Evolutionary conservation across 2,329 filamentous ascomycete genomes (phyloP).

Genomic region (Fusarium nisikadoi): DNA sequence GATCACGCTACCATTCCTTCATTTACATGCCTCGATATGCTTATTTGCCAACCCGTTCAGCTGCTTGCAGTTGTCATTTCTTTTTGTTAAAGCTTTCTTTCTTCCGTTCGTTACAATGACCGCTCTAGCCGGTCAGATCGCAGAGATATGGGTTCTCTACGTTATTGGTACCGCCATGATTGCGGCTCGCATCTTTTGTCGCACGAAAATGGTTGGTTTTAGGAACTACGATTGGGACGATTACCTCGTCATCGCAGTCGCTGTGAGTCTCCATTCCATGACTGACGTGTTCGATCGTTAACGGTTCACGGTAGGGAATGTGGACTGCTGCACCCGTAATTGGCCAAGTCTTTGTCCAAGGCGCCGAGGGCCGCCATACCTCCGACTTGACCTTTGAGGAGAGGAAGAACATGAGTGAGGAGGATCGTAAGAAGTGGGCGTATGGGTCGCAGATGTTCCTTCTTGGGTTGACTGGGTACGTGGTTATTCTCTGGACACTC

Average conservation of each 20-base stretch:
- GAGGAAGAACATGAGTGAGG: constrained; percentile 45
- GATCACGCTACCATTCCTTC: not conserved
- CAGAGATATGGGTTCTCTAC: constrained; percentile 53
- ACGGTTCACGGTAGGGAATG: constrained; percentile 14
- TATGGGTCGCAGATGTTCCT: constrained; percentile 52
- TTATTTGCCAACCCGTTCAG: not conserved
- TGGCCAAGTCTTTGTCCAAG: constrained; percentile 43
- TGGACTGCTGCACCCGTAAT: constrained; percentile 37
- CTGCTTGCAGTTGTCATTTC: not conserved
- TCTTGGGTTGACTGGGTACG: constrained; percentile 49
- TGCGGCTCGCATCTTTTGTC: constrained; percentile 46
- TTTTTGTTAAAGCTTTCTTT: not conserved
- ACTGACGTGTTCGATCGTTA: not conserved
- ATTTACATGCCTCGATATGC: not conserved
- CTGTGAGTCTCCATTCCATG: not conserved
- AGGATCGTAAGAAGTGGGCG: constrained; percentile 42
- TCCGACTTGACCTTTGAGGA: constrained; percentile 46
- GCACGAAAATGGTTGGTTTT: constrained; percentile 49
- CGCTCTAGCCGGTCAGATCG: constrained; percentile 22
- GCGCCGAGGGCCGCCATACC: constrained; percentile 45
- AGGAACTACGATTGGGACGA: constrained; percentile 49
- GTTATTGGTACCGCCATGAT: constrained; percentile 47
- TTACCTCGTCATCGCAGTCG: constrained; percentile 41
- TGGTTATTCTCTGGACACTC: constrained; percentile 52
- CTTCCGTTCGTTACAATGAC: not conserved